Evolutionary conservation across 306 rosid species (phyloP), one percentile per base, ranked within the genome.

Genomic region (Rosa multiflora): DNA sequence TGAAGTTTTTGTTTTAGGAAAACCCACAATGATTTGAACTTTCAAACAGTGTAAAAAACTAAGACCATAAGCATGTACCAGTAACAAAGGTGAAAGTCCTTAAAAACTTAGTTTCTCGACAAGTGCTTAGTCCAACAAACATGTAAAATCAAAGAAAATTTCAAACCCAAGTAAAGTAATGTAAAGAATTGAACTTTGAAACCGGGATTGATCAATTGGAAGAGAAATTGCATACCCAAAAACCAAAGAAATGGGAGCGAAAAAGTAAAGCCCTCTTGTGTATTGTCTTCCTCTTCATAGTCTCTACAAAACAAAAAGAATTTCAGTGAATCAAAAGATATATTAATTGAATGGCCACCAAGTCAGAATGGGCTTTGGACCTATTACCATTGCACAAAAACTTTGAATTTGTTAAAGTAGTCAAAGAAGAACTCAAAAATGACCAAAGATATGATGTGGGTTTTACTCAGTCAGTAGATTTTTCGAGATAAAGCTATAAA

Each of bases 251-350:
- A 26, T 26, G 29, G 29, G 29, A 26, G 29, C 29, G 55, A 75
- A 51, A 2, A 14, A 35, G 71, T 62, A 67, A 17, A 67, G 62
- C 81, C 63, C 48, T 42, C 18, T 53, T 64, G 40, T n/a, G 62
- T n/a, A 10, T 56, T 69, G 80, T 72, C 70, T 55, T 73, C 71
- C 10, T 77, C 78, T 3, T 63, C 78, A 70, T 72, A 64, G 77
- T n/a, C 55, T 37, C 53, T 47, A 67, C 53, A 64, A 37, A 64
- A 23, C 32, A 5, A 2, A 35, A 11, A 79, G 26, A 13, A 76
- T 48, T 49, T 77, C 56, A 39, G 74, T 51, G 15, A 49, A 48
- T 67, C n/a, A 11, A 15, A 26, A 13, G 56, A 43, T 10, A 23
- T 0, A 37, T 35, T 35, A 7, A 7, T 58, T n/a, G 40, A 23